A percentile compares a stretch with the other conserved stretches of the same genome.
phyloP scores from a whole-genome alignment of 2,329 filamentous ascomycete genomes.

The Trichoderma simmonsii region DNA sequence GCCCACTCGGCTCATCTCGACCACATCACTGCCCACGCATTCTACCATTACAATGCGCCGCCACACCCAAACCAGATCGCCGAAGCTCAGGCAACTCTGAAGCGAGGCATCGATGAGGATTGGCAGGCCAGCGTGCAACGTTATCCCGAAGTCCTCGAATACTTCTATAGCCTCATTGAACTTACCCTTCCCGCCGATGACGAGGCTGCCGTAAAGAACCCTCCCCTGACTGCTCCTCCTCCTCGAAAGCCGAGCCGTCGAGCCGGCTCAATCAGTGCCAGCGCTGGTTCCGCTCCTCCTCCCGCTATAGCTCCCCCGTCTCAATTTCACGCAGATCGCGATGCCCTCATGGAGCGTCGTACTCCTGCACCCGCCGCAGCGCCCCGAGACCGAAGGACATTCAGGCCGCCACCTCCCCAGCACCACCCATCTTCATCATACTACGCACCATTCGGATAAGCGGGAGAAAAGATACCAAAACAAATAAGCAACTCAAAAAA shows the following conservation, averaged over 20 bases:
- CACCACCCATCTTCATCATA: constrained; percentile 14
- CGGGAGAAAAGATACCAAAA: neutral
- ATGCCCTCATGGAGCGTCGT: constrained; percentile 19
- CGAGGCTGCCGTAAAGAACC: constrained; percentile 57
- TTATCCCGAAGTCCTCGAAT: constrained; percentile 79
- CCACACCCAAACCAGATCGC: constrained; percentile 62
- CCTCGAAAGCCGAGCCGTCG: constrained; percentile 49
- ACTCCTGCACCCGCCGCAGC: constrained; percentile 4
- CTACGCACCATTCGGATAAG: constrained; percentile 16
- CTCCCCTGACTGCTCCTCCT: constrained; percentile 53
- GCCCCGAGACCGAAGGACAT: constrained; percentile 26
- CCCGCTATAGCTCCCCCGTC: constrained; percentile 24
- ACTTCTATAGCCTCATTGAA: constrained; percentile 71
- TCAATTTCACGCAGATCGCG: constrained; percentile 26
- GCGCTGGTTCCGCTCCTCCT: constrained; percentile 27
- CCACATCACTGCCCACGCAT: constrained; percentile 52
- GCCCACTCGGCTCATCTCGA: constrained; percentile 55
- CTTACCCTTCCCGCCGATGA: constrained; percentile 62
- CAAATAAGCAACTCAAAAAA: neutral
- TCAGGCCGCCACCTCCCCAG: constrained; percentile 15
- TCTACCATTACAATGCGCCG: constrained; percentile 54
- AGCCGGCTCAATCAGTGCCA: constrained; percentile 34
- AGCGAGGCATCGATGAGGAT: constrained; percentile 73
- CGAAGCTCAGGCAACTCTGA: constrained; percentile 62
- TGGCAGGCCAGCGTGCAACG: constrained; percentile 72